Base-by-base conservation (phyloP, 129 eudicot genomes). In the Gnaphalium uliginosum region DNA sequence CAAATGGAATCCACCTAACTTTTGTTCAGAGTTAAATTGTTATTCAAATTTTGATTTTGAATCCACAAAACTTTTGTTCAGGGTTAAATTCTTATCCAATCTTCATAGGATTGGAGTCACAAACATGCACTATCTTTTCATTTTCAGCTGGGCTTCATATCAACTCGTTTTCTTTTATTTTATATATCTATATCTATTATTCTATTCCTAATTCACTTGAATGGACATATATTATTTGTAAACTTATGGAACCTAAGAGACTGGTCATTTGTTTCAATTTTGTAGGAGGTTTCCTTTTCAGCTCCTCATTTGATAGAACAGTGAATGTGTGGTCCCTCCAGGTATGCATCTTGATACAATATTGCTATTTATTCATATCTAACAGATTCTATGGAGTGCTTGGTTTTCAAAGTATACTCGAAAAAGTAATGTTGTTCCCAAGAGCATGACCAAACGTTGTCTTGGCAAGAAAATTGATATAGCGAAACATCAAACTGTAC, bases 241-340 rank as follows among this genome's bases (percentile, higher is more conserved):
- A 27, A 66, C 26, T 24, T 77, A 43, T 43, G 39, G 63, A 53
- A 54, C 18, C 66, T 67, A 66, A 76, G 67, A 67, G 32, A 30
- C 18, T 8, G 18, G 27, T 76, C 8, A 6, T 72, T 77, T 65
- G 21, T 66, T 69, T 76, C 6, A 78, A 74, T 80, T 50, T 79
- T 84, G 79, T 76, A 92, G 98, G 95, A 73, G 98, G 81, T 22
- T 93, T 83, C 78, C 85, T 93, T 71, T 90, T 90, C 87, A 90
- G 98, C 88, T 86, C 90, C 37, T 90, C 96, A 23, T 86, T 83
- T 64, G 98, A 93, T 83, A 93, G 86, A 87, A 81, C 89, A 60
- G 78, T 93, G 76, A 74, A 78, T 18, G 86, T 93, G 39, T 93
- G 98, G 98, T 93, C 98, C 79, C 86, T 93, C 69, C 71, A 75